Conservation (phyloP, 2,329 filamentous ascomycete species). For the Clonostachys solani region DNA sequence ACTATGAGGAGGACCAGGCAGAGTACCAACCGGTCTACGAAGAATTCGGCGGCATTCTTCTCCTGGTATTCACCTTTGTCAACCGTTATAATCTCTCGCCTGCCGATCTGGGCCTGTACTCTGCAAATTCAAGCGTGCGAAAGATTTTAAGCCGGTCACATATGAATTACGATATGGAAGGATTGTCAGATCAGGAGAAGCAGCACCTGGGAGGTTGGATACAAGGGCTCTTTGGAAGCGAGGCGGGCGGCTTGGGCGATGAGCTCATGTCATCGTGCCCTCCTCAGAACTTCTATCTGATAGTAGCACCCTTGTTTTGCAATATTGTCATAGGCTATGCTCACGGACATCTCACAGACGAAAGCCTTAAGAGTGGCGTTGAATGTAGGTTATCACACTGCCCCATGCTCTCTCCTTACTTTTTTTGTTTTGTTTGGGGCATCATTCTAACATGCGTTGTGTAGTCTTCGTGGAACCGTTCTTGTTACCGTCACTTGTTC, state of each 20-base stretch:
- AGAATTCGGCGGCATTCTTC: conserved; percentile 74
- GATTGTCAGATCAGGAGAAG: conserved; percentile 60
- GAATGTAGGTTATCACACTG: conserved; percentile 54
- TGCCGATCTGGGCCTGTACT: conserved; percentile 58
- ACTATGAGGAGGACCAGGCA: conserved; percentile 76
- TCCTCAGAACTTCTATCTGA: conserved; percentile 76
- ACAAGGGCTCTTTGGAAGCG: conserved; percentile 70
- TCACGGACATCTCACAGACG: conserved; percentile 60
- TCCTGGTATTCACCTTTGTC: conserved; percentile 70
- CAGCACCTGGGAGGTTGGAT: conserved; percentile 71
- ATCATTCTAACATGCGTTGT: background rate
- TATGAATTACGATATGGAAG: conserved; percentile 49
- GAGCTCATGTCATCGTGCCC: conserved; percentile 79
- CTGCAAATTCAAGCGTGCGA: conserved; percentile 62
- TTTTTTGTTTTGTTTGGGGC: background rate
- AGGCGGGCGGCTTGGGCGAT: conserved; percentile 69
- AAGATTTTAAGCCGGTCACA: conserved; percentile 60
- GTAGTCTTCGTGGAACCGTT: conserved; percentile 75
- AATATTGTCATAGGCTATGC: conserved; percentile 69
- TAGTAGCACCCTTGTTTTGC: conserved; percentile 73
- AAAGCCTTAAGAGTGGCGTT: conserved; percentile 68
- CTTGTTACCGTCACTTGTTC: conserved; percentile 71
- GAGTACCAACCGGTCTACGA: conserved; percentile 85
- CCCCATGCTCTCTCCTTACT: too few relatives aligned
- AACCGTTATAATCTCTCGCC: conserved; percentile 67